phyloP scores from a whole-genome alignment of 2,329 filamentous ascomycete genomes.

The Xylariaceae sp. region DNA sequence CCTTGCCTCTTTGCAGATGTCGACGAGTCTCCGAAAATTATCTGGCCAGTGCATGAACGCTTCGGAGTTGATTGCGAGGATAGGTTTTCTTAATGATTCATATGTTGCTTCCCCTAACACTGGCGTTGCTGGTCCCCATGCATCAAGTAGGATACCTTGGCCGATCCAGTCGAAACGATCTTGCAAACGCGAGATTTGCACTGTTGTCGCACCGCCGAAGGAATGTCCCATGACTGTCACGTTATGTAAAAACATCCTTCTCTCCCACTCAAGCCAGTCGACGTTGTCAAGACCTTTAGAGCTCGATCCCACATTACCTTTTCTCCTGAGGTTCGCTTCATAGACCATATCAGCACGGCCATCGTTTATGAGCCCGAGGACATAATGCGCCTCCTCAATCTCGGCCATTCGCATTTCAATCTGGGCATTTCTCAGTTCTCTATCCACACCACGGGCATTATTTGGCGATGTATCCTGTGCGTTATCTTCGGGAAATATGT shows the following conservation, averaged over 20 bases:
- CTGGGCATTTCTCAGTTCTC: conserved; percentile 63
- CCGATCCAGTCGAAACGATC: conserved; percentile 62
- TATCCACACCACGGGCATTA: conserved; percentile 65
- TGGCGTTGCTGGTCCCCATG: conserved; percentile 62
- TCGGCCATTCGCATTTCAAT: conserved; percentile 68
- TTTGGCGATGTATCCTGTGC: conserved; percentile 56
- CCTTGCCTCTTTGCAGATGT: conserved; percentile 61
- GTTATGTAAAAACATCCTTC: conserved; percentile 59
- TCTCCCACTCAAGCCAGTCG: conserved; percentile 62
- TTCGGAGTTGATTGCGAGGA: conserved; percentile 70
- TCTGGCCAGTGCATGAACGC: conserved; percentile 73
- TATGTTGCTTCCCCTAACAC: conserved; percentile 50
- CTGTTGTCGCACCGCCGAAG: conserved; percentile 69
- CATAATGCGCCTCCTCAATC: conserved; percentile 65
- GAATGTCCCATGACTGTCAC: conserved; percentile 70
- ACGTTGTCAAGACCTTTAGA: conserved; percentile 62
- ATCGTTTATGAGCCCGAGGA: conserved; percentile 60
- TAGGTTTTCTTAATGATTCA: conserved; percentile 55
- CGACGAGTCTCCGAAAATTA: conserved; percentile 64
- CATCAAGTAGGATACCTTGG: conserved; percentile 70
- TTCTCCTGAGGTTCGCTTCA: conserved; percentile 58
- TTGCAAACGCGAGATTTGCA: conserved; percentile 62
- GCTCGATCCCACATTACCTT: conserved; percentile 64
- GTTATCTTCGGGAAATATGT: conserved; percentile 66
- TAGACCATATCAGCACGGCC: conserved; percentile 59